phyloP scores from a whole-genome alignment of 2,329 filamentous ascomycete species.

The Cladorrhinum sp. region DNA sequence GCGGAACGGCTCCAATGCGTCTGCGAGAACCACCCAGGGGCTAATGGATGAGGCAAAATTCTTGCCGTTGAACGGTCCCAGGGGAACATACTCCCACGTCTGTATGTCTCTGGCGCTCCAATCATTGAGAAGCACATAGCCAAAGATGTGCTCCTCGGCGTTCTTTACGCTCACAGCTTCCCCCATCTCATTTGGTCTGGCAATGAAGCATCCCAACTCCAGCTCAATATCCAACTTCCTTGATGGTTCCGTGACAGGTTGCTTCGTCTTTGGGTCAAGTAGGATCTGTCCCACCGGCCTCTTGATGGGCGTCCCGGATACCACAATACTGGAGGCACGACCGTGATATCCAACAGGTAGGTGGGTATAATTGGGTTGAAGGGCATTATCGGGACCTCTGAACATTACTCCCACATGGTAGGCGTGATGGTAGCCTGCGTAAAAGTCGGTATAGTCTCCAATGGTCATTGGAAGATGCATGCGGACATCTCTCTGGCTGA shows the following conservation, averaged over 20 bases:
- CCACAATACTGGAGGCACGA: constrained; percentile 69
- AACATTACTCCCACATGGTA: constrained; percentile 66
- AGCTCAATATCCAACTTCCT: constrained; percentile 74
- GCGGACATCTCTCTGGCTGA: constrained; percentile 57
- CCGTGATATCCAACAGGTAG: constrained; percentile 81
- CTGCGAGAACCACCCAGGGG: constrained; percentile 74
- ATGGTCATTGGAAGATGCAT: constrained; percentile 74
- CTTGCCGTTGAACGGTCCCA: constrained; percentile 81
- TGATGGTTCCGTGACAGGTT: constrained; percentile 61
- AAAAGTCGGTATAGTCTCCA: constrained; percentile 84
- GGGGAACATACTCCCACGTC: constrained; percentile 77
- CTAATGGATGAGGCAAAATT: constrained; percentile 78
- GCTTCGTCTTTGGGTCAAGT: constrained; percentile 59
- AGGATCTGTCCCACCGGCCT: constrained; percentile 74
- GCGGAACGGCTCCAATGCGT: constrained; percentile 64
- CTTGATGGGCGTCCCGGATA: constrained; percentile 70
- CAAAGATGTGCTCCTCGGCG: constrained; percentile 72
- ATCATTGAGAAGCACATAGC: constrained; percentile 79
- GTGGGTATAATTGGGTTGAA: constrained; percentile 79
- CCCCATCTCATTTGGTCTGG: constrained; percentile 62
- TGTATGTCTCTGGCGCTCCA: constrained; percentile 85
- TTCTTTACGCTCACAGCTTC: constrained; percentile 58
- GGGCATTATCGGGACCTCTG: constrained; percentile 66
- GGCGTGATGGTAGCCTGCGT: constrained; percentile 75
- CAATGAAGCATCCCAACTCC: constrained; percentile 74